phyloP scores from a whole-genome alignment of 164 flowering plant genomes.

The Stephania japonica region DNA sequence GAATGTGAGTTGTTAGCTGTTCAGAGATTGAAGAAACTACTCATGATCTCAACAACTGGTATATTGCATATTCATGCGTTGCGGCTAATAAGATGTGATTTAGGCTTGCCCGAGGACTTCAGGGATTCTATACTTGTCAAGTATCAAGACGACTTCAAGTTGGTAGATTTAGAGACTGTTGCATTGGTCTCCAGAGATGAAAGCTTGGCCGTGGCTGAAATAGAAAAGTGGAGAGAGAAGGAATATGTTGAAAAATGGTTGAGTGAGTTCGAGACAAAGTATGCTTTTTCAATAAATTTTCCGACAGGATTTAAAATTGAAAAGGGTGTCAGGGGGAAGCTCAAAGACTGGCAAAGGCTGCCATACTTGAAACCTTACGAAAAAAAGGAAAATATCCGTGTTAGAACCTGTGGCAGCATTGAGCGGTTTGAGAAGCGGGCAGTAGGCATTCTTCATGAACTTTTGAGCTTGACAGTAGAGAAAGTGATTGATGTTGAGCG shows the following conservation, averaged over 20 bases:
- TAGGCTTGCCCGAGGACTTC: slow-evolving; percentile 80
- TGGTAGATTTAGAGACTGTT: slow-evolving; percentile 58
- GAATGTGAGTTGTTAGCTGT: slow-evolving; percentile 40
- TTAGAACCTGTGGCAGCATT: slow-evolving; percentile 48
- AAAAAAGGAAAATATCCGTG: slow-evolving; percentile 28
- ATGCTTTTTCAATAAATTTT: slow-evolving; percentile 67
- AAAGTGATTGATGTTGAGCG: slow-evolving; percentile 74
- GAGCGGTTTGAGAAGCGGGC: slow-evolving; percentile 77
- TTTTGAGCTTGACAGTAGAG: slow-evolving; percentile 75
- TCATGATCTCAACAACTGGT: slow-evolving; percentile 62
- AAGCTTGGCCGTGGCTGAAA: slow-evolving; percentile 40
- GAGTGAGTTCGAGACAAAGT: slow-evolving; percentile 75
- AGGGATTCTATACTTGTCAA: slow-evolving; percentile 52
- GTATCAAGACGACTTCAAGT: slow-evolving; percentile 42
- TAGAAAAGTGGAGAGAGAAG: slow-evolving; percentile 82
- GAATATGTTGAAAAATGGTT: slow-evolving; percentile 85
- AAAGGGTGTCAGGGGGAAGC: slow-evolving; percentile 50
- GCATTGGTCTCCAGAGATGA: slow-evolving; percentile 52
- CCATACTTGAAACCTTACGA: slow-evolving; percentile 75
- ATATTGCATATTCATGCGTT: slow-evolving; percentile 63
- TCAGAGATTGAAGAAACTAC: slow-evolving; percentile 51
- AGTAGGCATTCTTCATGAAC: slow-evolving; percentile 76
- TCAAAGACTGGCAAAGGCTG: slow-evolving; percentile 84
- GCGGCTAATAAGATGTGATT: slow-evolving; percentile 57
- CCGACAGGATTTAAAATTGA: slow-evolving; percentile 76